Conservation (phyloP, 257 asterid genomes). For the Capsicum pubescens region DNA sequence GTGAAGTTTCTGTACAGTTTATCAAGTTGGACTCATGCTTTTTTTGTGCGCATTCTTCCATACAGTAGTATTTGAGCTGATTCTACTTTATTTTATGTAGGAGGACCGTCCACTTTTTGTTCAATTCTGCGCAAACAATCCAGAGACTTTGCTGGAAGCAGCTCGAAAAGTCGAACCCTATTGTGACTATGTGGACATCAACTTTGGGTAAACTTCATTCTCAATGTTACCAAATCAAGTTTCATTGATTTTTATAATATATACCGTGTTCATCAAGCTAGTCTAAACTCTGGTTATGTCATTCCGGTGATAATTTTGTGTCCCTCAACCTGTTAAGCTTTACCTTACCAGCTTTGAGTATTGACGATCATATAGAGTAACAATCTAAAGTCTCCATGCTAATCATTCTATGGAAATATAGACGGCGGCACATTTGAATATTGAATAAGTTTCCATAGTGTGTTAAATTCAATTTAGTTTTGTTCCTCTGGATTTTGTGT, state of each 20-base stretch:
- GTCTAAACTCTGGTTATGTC: background rate
- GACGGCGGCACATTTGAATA: background rate
- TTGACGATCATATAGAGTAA: background rate
- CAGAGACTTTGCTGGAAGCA: slow-evolving; percentile 78
- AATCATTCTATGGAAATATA: background rate
- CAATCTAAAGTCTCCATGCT: background rate
- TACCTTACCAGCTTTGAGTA: background rate
- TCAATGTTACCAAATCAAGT: background rate
- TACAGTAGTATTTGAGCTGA: background rate
- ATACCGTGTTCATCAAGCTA: background rate
- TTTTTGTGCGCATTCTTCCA: background rate
- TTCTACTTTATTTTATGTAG: slow-evolving; percentile 43
- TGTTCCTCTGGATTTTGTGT: background rate
- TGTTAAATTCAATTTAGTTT: background rate
- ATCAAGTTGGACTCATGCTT: background rate
- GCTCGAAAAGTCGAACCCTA: slow-evolving; percentile 82
- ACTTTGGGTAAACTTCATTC: slow-evolving; percentile 69
- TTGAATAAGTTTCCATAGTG: background rate
- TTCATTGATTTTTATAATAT: background rate
- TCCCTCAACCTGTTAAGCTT: background rate
- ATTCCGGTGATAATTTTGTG: background rate
- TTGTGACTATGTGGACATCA: slow-evolving; percentile 93
- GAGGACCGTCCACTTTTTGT: slow-evolving; percentile 96
- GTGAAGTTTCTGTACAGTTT: background rate
- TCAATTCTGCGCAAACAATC: slow-evolving; percentile 98